Percentiles rank a stretch among this genome's conserved stretches.
These are phyloP conservation scores for Gentiana dahurica DNA, from an alignment of 257 asterid genomes.

Conservation along the genomic window DNA sequence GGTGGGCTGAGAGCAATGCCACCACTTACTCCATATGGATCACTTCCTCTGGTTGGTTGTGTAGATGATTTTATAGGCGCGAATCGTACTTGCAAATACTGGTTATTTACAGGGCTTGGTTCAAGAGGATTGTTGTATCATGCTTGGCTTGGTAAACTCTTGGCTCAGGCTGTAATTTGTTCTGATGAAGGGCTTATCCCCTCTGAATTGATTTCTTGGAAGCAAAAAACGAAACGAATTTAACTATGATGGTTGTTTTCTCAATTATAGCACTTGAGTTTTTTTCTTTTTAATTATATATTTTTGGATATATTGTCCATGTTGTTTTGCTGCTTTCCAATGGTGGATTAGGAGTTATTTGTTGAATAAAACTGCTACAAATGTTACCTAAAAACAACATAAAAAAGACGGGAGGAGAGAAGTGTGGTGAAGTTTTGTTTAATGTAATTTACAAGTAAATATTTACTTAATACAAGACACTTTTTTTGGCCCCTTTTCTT, in stretches of 20 bases:
- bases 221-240: conserved; percentile 22
- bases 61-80: conserved; percentile 39
- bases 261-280: neutral
- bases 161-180: conserved; percentile 54
- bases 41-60: conserved; percentile 76
- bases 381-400: neutral
- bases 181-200: conserved; percentile 56
- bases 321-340: too few species aligned
- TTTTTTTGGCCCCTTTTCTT: too few species aligned
- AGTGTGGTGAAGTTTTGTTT: too few species aligned
- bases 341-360: too few species aligned
- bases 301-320: too few species aligned
- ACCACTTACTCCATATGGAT: conserved; percentile 60
- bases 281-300: too few species aligned
- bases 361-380: neutral
- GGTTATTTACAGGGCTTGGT: conserved; percentile 92
- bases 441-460: too few species aligned
- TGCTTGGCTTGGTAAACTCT: conserved; percentile 79
- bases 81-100: conserved; percentile 38
- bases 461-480: too few species aligned
- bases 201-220: conserved; percentile 60
- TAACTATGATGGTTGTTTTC: neutral
- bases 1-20: conserved; percentile 96
- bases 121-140: conserved; percentile 84
- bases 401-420: neutral